Conservation (phyloP, 805 yeast genomes). For the Candida ponderosae region DNA sequence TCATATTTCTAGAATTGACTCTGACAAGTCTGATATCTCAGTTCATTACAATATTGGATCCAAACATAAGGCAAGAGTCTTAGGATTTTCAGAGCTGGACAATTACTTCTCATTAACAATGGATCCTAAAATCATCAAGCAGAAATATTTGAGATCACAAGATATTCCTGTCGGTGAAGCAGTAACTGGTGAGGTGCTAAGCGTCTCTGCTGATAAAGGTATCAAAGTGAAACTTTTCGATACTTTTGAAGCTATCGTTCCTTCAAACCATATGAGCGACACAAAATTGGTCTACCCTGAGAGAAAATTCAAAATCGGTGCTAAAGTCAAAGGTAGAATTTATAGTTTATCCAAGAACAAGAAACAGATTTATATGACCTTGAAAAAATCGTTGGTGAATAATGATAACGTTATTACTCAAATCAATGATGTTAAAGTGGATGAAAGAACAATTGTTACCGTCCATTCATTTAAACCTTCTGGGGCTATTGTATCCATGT, state of each 20-base stretch:
- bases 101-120: constrained; percentile 59
- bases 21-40: constrained; percentile 29
- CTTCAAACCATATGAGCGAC: constrained; percentile 74
- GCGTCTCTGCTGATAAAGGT: constrained; percentile 52
- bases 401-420: constrained; percentile 27
- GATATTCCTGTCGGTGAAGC: constrained; percentile 76
- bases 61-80: constrained; percentile 65
- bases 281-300: constrained; percentile 82
- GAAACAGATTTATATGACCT: constrained; percentile 52
- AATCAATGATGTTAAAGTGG: constrained; percentile 49
- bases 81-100: constrained; percentile 64
- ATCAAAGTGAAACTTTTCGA: constrained; percentile 58
- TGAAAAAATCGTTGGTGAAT: constrained; percentile 78
- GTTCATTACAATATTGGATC: constrained; percentile 53
- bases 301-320: constrained; percentile 81
- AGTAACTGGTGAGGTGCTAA: constrained; percentile 45
- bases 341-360: constrained; percentile 37
- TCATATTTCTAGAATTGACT: constrained; percentile 65
- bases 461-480: constrained; percentile 61
- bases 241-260: constrained; percentile 68
- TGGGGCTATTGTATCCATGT: constrained; percentile 83
- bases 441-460: constrained; percentile 57
- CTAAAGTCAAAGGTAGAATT: constrained; percentile 71
- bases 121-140: constrained; percentile 54
- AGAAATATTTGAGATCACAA: constrained; percentile 55